Base-by-base conservation (phyloP, 192 early-diverging fungal species). In the Coemansia sp. region DNA sequence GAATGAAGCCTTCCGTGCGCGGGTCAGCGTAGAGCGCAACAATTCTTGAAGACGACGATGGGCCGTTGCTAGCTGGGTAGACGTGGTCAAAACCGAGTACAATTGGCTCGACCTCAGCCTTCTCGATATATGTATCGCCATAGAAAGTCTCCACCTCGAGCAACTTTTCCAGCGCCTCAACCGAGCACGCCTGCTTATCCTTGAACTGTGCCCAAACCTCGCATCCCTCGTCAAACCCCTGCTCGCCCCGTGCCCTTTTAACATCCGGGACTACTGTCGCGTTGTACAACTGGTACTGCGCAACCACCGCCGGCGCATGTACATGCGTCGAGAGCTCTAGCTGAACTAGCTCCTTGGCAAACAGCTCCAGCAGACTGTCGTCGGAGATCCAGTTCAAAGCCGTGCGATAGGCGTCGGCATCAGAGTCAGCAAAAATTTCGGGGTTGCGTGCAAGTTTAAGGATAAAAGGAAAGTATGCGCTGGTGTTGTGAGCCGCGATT, bases 221-320 rank as follows among this genome's bases (percentile, higher is more conserved):
- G 9, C 74, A 66, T n/a, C 81, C 79, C 15, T 84, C 62, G 66
- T 85, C 85, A 53, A 89, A 88, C 13, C 78, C 73, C 56, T 89
- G 59, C 44, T 46, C 58, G 1, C 56, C 44, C 10, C 79, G 72
- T 23, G 61, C 57, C n/a, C 46, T 49, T 15, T 60, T 67, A 27
- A 85, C 61, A 13, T 60, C 63, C 0, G 86, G 85, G 2, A 87
- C 72, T n/a, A 93, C 85, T 5, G 78, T 83, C 1, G 84, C 57
- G n/a, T 79, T 62, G 78, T 96, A 96, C 23, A 86, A 83, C 48
- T 91, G 91, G 68, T 95, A 88, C 55, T 87, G 84, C 0, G 94
- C 85, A 61, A 91, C 81, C 22, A 96, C 85, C n/a, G 80, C 81
- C 0, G 96, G 93, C 14, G 94, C 91, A 23, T 81, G 59, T 1